Percentiles rank a stretch among this genome's conserved stretches.
Evolutionary conservation across 2,329 filamentous ascomycete species (phyloP).

Genomic region (Xylariaceae sp.): DNA sequence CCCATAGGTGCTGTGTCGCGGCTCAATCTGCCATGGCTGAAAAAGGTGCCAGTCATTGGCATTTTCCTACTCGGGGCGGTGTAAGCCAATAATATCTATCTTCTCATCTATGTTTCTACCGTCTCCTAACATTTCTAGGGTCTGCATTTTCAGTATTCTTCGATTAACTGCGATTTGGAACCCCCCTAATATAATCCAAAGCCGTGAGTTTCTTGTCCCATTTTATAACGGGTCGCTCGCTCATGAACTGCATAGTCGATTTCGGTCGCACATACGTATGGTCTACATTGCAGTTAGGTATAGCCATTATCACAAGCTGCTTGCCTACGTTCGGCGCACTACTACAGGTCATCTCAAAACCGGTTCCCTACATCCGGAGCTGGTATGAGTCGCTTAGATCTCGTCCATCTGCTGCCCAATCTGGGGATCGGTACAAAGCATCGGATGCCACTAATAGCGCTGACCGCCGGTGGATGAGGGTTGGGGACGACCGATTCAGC

Average conservation of each 20-base stretch:
- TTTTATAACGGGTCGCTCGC: neutral
- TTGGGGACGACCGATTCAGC: neutral
- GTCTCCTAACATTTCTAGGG: neutral
- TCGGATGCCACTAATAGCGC: neutral
- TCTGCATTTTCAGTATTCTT: conserved; percentile 22
- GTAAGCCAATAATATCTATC: neutral
- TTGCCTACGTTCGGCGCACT: conserved; percentile 22
- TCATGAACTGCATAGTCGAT: conserved; percentile 4
- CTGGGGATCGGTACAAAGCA: neutral
- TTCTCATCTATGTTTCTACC: neutral
- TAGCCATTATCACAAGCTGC: conserved; percentile 26
- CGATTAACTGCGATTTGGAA: conserved; percentile 19
- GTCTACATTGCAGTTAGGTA: conserved; percentile 12
- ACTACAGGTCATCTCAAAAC: neutral
- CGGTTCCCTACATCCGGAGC: conserved; percentile 3
- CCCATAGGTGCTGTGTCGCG: conserved; percentile 10
- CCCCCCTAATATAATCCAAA: conserved; percentile 8
- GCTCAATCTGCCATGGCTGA: conserved; percentile 7
- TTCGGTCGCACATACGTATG: conserved; percentile 11
- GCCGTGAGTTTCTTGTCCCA: conserved; percentile 3
- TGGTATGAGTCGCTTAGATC: conserved; percentile 12
- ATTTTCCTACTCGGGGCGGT: conserved; percentile 19
- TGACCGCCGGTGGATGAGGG: neutral
- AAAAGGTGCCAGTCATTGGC: conserved; percentile 5
- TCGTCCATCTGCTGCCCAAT: neutral